A percentile compares a stretch with the other conserved stretches of the same genome.
phyloP scores from a whole-genome alignment of 2,329 filamentous ascomycete genomes.

The Trichoderma atrobrunneum region DNA sequence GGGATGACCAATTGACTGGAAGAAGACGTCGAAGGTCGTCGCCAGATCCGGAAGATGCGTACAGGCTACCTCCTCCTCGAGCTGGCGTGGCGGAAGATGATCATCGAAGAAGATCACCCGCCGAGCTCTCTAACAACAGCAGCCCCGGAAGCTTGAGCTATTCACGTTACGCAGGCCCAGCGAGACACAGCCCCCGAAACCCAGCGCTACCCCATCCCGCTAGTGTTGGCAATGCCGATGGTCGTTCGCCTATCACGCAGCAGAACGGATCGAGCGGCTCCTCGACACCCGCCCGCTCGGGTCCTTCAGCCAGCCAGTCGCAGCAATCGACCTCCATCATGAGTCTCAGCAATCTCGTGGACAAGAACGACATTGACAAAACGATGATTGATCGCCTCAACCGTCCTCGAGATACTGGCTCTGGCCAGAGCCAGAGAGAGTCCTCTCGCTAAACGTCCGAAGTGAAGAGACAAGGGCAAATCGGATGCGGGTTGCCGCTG shows the following conservation, averaged over 20 bases:
- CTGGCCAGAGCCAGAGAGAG: conserved; percentile 1
- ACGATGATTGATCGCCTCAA: conserved; percentile 54
- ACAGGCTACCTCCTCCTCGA: conserved; percentile 46
- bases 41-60: conserved; percentile 41
- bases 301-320: conserved; percentile 21
- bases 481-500: not conserved
- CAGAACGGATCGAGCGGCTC: conserved; percentile 37
- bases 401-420: conserved; percentile 29
- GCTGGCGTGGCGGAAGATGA: conserved; percentile 46
- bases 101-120: conserved; percentile 49
- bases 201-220: conserved; percentile 37
- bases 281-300: conserved; percentile 34
- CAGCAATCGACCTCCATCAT: conserved; percentile 42
- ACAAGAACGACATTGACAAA: conserved; percentile 53
- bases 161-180: conserved; percentile 34
- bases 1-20: conserved; percentile 33
- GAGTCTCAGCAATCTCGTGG: conserved; percentile 52
- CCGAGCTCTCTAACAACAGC: conserved; percentile 46
- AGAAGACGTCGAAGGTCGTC: conserved; percentile 38
- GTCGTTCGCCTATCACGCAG: conserved; percentile 36
- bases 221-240: conserved; percentile 27
- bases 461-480: not conserved
- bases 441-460: conserved; percentile 15
- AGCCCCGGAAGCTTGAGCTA: conserved; percentile 46
- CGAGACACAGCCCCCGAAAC: conserved; percentile 39